These are phyloP conservation scores for Hanseniaspora occidentalis DNA, from an alignment of 805 yeast genomes.

Conservation along the genomic window DNA sequence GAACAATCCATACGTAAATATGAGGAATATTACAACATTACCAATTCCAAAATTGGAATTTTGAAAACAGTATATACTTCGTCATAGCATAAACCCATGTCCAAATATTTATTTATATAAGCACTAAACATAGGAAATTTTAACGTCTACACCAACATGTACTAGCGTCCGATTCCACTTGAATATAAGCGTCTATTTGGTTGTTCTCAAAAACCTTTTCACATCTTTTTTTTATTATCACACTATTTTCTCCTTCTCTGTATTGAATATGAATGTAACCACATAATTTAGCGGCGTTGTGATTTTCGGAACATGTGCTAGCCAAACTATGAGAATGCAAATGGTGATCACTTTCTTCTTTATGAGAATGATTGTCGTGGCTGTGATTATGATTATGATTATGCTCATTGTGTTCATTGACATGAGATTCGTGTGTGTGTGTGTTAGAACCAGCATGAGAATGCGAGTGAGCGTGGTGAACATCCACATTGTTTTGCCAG, in stretches of 20 bases:
- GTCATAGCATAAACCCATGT: too few species aligned
- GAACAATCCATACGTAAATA: conserved; percentile 43
- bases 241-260: conserved; percentile 48
- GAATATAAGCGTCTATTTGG: conserved; percentile 46
- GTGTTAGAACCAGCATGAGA: conserved; percentile 18
- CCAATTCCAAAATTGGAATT: conserved; percentile 16
- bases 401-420: too few species aligned
- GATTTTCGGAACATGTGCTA: conserved; percentile 36
- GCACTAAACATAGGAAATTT: too few species aligned
- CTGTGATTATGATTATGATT: conserved; percentile 21
- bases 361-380: conserved; percentile 18
- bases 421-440: too few species aligned
- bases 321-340: conserved; percentile 33
- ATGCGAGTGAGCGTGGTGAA: conserved; percentile 15
- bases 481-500: conserved; percentile 50
- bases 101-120: too few species aligned
- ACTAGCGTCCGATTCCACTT: conserved; percentile 53
- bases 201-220: conserved; percentile 38
- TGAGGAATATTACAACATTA: conserved; percentile 31
- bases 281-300: conserved; percentile 29
- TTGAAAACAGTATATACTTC: neutral
- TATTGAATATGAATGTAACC: conserved; percentile 82
- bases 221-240: conserved; percentile 47
- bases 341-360: conserved; percentile 26
- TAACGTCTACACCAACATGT: conserved; percentile 52